Percentiles rank a stretch among this genome's conserved stretches.
Evolutionary conservation across 2,329 filamentous ascomycete genomes (phyloP).

Genomic region (Colletotrichum sp.): DNA sequence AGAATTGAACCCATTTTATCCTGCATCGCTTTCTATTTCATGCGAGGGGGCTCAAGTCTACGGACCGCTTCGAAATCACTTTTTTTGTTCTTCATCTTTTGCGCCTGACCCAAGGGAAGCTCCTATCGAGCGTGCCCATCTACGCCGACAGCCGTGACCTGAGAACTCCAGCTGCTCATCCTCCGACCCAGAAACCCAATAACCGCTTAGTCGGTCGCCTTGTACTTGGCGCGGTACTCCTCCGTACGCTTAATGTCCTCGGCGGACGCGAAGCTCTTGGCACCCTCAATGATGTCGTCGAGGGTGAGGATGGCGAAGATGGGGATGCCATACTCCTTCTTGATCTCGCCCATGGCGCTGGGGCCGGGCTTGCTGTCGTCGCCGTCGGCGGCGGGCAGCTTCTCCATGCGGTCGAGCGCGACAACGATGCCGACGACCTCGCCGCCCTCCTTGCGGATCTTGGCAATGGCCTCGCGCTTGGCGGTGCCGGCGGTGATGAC

Average conservation of each 20-base stretch:
- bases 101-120: not conserved
- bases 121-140: not conserved
- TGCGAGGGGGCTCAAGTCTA: not conserved
- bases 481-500: constrained; percentile 96
- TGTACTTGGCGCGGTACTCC: constrained; percentile 74
- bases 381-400: constrained; percentile 67
- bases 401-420: constrained; percentile 86
- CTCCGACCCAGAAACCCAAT: not conserved
- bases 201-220: constrained; percentile 57
- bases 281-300: constrained; percentile 78
- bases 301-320: constrained; percentile 85
- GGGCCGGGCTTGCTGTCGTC: constrained; percentile 73
- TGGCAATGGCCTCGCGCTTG: constrained; percentile 88
- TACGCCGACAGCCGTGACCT: not conserved
- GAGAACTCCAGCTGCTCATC: not conserved
- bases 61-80: constrained; percentile 14
- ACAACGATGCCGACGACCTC: constrained; percentile 87
- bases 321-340: constrained; percentile 82
- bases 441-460: constrained; percentile 86
- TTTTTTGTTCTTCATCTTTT: not conserved
- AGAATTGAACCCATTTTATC: not conserved
- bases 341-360: constrained; percentile 86
- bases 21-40: not conserved
- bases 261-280: constrained; percentile 65
- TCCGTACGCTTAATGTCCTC: constrained; percentile 71